A percentile compares a stretch with the other conserved stretches of the same genome.
Conservation (phyloP, 257 asterid genomes). For the Mentha longifolia region DNA sequence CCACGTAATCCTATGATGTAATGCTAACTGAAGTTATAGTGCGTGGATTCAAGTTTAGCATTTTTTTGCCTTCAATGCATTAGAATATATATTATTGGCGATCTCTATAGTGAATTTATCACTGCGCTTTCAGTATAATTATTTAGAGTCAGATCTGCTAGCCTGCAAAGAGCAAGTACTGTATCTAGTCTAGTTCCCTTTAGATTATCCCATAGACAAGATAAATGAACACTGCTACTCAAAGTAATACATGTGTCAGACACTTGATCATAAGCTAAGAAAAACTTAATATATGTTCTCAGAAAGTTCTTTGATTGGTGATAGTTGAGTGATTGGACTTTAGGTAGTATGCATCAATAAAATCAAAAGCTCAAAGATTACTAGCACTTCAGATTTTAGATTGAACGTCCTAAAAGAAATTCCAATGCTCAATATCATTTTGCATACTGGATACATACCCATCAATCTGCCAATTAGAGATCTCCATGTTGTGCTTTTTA, state of each 20-base stretch:
- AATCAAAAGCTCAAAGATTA: constrained; percentile 16
- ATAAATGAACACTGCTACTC: constrained; percentile 5
- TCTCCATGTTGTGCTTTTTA: constrained; percentile 2
- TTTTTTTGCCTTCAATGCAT: constrained; percentile 6
- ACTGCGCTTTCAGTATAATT: constrained; percentile 5
- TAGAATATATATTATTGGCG: constrained; percentile 1
- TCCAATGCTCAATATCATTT: constrained; percentile 20
- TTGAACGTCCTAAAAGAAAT: constrained; percentile 9
- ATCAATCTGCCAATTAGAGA: constrained; percentile 17
- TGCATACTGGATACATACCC: neutral
- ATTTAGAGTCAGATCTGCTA: neutral
- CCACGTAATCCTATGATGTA: neutral
- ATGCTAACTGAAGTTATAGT: constrained; percentile 24
- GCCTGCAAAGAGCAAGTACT: constrained; percentile 9
- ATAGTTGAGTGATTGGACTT: constrained; percentile 10
- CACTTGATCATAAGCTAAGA: neutral
- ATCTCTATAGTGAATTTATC: neutral
- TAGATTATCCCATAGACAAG: neutral
- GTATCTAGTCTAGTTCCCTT: constrained; percentile 10
- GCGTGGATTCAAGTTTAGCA: constrained; percentile 15
- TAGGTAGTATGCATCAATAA: neutral
- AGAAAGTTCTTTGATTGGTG: neutral
- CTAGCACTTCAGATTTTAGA: constrained; percentile 7
- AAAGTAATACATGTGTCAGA: neutral
- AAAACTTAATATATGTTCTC: neutral